Conservation (phyloP, 202 grass and related monocot genomes). For the Dendrocalamus latiflorus region DNA sequence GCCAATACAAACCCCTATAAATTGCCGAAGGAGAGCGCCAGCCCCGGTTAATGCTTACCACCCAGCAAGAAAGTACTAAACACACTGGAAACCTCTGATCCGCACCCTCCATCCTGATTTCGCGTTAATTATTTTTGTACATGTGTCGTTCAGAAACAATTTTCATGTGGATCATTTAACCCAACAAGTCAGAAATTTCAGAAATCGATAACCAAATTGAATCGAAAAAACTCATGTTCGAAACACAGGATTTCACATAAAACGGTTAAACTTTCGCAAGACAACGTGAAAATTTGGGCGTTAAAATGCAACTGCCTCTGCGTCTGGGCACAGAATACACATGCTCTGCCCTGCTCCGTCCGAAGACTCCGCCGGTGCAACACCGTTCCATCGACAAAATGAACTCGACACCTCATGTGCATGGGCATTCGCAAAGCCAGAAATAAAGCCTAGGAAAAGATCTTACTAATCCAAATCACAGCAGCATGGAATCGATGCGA, state of each 20-base stretch:
- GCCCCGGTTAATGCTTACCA: too few relatives aligned
- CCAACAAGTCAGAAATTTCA: too few relatives aligned
- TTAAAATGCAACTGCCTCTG: not conserved
- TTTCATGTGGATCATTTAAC: too few relatives aligned
- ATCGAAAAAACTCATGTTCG: not conserved
- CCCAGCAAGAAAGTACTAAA: too few relatives aligned
- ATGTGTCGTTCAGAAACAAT: too few relatives aligned
- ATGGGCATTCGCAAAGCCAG: constrained; percentile 13
- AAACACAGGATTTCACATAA: not conserved
- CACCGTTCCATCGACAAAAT: not conserved
- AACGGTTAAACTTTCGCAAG: not conserved
- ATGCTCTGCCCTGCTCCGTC: not conserved
- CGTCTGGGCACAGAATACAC: not conserved
- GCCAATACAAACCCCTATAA: too few relatives aligned
- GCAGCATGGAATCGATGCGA: constrained; percentile 14
- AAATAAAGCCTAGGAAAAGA: not conserved
- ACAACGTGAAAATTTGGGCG: not conserved
- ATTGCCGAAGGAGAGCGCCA: too few relatives aligned
- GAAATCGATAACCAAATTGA: too few relatives aligned
- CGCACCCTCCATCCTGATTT: too few relatives aligned
- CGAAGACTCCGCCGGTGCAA: not conserved
- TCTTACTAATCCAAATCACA: constrained; percentile 12
- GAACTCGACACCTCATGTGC: constrained; percentile 5
- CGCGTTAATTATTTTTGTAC: too few relatives aligned
- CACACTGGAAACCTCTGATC: too few relatives aligned